Evolutionary conservation across 805 yeast species (phyloP).

Genomic region (Sugiyamaella chiloensis): DNA sequence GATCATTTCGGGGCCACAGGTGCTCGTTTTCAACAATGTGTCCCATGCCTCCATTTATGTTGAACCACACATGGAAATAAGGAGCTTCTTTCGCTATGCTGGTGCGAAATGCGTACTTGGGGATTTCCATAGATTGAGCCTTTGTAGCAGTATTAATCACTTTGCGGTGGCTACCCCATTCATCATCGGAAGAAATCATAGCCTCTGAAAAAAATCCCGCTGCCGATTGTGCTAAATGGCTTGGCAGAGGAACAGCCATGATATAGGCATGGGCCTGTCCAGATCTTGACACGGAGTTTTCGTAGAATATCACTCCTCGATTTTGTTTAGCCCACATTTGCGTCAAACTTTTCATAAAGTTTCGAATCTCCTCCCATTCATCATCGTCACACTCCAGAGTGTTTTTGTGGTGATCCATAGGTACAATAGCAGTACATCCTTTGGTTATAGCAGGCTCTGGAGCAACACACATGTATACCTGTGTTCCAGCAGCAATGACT

Average conservation of each 20-base stretch:
- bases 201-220: constrained; percentile 45
- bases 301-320: constrained; percentile 45
- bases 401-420: constrained; percentile 40
- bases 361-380: constrained; percentile 44
- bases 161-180: constrained; percentile 39
- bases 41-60: constrained; percentile 47
- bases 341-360: constrained; percentile 42
- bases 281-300: constrained; percentile 36
- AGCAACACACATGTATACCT: constrained; percentile 39
- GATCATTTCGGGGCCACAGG: constrained; percentile 47
- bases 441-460: constrained; percentile 41
- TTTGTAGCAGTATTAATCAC: constrained; percentile 39
- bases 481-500: constrained; percentile 37
- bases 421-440: constrained; percentile 40
- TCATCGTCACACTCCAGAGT: constrained; percentile 42
- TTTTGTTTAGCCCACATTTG: constrained; percentile 38
- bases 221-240: constrained; percentile 31
- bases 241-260: constrained; percentile 44
- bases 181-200: constrained; percentile 37
- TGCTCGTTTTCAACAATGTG: constrained; percentile 45
- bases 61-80: constrained; percentile 50
- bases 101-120: constrained; percentile 29
- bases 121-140: constrained; percentile 23
- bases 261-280: constrained; percentile 40
- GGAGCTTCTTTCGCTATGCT: constrained; percentile 48